phyloP scores from a whole-genome alignment of 768 basidiomycete species.

The Amanita subjunquillea region DNA sequence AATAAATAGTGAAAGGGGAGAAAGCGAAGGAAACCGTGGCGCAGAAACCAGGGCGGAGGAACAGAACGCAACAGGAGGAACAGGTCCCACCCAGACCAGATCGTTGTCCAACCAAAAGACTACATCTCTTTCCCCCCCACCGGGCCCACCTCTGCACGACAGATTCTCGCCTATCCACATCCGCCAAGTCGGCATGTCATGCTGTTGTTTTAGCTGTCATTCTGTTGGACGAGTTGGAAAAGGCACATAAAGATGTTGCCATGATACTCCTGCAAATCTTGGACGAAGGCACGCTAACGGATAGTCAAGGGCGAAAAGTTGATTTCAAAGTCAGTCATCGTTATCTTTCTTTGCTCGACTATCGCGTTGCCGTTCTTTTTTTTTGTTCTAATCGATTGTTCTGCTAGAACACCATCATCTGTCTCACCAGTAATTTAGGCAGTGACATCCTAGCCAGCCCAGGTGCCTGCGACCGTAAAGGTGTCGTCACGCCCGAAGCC shows the following conservation, averaged over 20 bases:
- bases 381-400: background rate
- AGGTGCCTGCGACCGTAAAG: conserved; percentile 50
- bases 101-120: no score
- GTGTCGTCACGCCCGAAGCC: conserved; percentile 53
- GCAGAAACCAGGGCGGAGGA: no score
- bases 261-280: conserved; percentile 88
- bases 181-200: no score
- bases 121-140: no score
- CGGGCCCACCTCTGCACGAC: no score
- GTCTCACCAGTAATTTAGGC: conserved; percentile 76
- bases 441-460: conserved; percentile 66
- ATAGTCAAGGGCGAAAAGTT: conserved; percentile 86
- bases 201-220: conserved; percentile 30
- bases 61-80: no score
- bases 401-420: conserved; percentile 78
- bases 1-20: no score
- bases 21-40: no score
- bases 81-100: no score
- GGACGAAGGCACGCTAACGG: conserved; percentile 83
- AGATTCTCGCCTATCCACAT: no score
- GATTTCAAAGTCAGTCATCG: conserved; percentile 62
- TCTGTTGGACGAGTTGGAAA: conserved; percentile 83
- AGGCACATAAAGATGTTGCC: conserved; percentile 89
- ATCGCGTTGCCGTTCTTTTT: conserved; percentile 7
- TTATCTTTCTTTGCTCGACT: conserved; percentile 5